Conservation (phyloP, 176 grass and related monocot species). For the Olyra latifolia region DNA sequence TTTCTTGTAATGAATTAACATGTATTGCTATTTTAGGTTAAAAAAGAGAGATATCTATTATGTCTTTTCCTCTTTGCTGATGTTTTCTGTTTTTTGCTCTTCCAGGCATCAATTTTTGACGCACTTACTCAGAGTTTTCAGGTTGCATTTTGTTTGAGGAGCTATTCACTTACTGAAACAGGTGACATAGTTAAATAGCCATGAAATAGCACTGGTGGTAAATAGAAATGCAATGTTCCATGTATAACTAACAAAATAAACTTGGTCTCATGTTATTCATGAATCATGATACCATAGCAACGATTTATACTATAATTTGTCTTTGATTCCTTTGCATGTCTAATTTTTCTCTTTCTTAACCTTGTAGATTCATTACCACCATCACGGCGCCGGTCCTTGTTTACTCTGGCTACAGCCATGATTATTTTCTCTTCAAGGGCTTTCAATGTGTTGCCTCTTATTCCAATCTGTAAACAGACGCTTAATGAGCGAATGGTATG, state of each 20-base stretch:
- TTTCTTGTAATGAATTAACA: constrained; percentile 21
- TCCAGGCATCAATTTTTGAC: constrained; percentile 89
- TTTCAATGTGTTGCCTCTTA: constrained; percentile 74
- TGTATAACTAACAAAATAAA: constrained; percentile 12
- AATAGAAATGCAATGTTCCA: constrained; percentile 15
- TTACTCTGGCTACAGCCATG: constrained; percentile 87
- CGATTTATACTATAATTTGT: constrained; percentile 22
- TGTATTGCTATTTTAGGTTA: constrained; percentile 4
- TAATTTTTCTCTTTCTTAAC: constrained; percentile 12
- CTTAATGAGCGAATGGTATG: constrained; percentile 74
- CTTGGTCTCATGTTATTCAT: background rate
- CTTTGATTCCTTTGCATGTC: constrained; percentile 4
- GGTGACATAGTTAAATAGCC: constrained; percentile 40
- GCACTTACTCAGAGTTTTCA: constrained; percentile 90
- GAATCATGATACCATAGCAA: constrained; percentile 7
- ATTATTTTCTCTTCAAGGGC: constrained; percentile 94
- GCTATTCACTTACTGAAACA: constrained; percentile 65
- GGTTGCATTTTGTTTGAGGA: constrained; percentile 87
- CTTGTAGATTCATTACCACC: constrained; percentile 76
- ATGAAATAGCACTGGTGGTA: constrained; percentile 15
- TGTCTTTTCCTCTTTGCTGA: constrained; percentile 18
- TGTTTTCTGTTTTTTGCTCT: constrained; percentile 40
- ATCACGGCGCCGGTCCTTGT: constrained; percentile 73
- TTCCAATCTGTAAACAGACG: constrained; percentile 83
- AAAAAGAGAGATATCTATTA: constrained; percentile 9